Evolutionary conservation across 1,284 basidiomycete species (phyloP).

Genomic region (Heliocybe sulcata): DNA sequence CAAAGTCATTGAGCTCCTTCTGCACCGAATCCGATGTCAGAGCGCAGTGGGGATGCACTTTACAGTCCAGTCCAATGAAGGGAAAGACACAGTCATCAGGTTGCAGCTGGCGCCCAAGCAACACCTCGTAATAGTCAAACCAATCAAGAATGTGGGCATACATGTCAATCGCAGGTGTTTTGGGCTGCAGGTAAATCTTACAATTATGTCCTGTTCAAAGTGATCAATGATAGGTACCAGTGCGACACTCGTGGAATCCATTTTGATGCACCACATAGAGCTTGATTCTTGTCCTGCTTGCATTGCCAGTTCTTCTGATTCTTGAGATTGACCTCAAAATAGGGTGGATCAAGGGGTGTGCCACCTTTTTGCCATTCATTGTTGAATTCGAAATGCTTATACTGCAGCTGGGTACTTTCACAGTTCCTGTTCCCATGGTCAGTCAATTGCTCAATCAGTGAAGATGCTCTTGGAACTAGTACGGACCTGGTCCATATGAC

Average conservation of each 20-base stretch:
- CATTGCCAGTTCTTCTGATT: background rate
- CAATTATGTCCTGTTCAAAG: constrained; percentile 15
- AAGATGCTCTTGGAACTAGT: background rate
- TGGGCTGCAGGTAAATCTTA: no score
- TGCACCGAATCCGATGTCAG: constrained; percentile 21
- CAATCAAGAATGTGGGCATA: constrained; percentile 20
- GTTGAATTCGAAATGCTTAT: constrained; percentile 1
- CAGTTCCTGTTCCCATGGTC: background rate
- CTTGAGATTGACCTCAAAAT: background rate
- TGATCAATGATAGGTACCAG: background rate
- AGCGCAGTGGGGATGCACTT: constrained; percentile 12
- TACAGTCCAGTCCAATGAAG: constrained; percentile 18
- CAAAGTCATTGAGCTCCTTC: constrained; percentile 17
- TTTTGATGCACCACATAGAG: background rate
- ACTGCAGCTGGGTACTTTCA: background rate
- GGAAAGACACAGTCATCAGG: constrained; percentile 27
- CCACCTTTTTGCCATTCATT: background rate
- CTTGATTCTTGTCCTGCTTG: background rate
- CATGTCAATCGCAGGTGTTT: constrained; percentile 18
- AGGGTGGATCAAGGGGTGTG: background rate
- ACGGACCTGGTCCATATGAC: background rate
- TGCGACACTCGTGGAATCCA: background rate
- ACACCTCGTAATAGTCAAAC: constrained; percentile 15
- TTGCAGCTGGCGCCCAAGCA: constrained; percentile 13
- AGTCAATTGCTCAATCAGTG: background rate